Conservation (phyloP, 441 rosid species). For the Gossypium schwendimanii region DNA sequence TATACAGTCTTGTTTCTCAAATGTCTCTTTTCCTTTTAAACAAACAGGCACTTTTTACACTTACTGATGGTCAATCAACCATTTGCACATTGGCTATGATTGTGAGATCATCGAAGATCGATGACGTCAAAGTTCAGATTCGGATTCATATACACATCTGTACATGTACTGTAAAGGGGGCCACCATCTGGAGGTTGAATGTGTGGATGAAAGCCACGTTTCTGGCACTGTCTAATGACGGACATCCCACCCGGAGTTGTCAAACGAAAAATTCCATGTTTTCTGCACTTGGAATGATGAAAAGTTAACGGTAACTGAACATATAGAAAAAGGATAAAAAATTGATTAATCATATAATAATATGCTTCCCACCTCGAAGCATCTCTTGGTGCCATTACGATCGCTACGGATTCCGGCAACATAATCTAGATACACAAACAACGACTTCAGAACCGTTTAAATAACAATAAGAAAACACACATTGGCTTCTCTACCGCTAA, state of each 20-base stretch:
- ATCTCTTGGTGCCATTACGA: conserved; percentile 97
- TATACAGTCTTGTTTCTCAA: not conserved
- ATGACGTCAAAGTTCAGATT: conserved; percentile 65
- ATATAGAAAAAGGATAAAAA: not conserved
- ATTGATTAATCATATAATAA: not conserved
- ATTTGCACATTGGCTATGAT: not conserved
- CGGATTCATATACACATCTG: conserved; percentile 88
- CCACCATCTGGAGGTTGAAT: conserved; percentile 73
- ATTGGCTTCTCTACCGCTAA: not conserved
- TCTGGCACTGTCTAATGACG: conserved; percentile 75
- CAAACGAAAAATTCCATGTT: conserved; percentile 83
- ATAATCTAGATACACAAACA: conserved; percentile 49
- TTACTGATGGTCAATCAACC: not conserved
- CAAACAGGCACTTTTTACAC: not conserved
- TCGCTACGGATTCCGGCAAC: conserved; percentile 93
- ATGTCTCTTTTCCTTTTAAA: not conserved
- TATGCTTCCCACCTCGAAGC: conserved; percentile 42
- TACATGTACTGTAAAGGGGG: conserved; percentile 71
- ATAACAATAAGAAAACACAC: not conserved
- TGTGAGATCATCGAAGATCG: conserved; percentile 62
- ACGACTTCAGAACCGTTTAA: conserved; percentile 2
- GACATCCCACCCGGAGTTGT: conserved; percentile 95
- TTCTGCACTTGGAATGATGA: conserved; percentile 27
- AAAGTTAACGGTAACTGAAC: not conserved
- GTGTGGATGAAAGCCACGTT: conserved; percentile 85